Conservation (phyloP, 1,139 yeast genomes). For the Yamadazyma trypodendri region DNA sequence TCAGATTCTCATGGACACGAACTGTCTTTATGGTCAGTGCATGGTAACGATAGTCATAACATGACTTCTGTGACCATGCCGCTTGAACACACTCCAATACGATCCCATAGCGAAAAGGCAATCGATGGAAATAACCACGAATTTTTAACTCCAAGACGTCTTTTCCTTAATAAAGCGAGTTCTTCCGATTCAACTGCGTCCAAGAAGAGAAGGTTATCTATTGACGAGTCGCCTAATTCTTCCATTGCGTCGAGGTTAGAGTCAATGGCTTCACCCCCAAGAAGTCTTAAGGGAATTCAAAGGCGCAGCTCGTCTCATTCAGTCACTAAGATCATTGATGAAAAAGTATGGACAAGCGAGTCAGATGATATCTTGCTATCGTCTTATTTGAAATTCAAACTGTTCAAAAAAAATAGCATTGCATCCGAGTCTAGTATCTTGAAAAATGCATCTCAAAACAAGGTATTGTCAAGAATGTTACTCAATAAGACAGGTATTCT, state of each 20-base stretch:
- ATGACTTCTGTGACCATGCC: slow-evolving; percentile 27
- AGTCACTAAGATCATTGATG: slow-evolving; percentile 13
- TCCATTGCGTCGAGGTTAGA: slow-evolving; percentile 40
- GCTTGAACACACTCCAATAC: slow-evolving; percentile 8
- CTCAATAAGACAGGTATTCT: slow-evolving; percentile 36
- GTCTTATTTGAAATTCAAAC: slow-evolving; percentile 37
- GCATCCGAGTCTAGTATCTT: slow-evolving; percentile 25
- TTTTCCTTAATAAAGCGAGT: slow-evolving; percentile 8
- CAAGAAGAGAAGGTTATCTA: slow-evolving; percentile 13
- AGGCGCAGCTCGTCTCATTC: slow-evolving; percentile 11
- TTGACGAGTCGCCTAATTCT: slow-evolving; percentile 35
- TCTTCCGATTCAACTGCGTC: slow-evolving; percentile 1
- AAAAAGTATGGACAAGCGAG: slow-evolving; percentile 39
- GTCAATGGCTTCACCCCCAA: slow-evolving; percentile 36
- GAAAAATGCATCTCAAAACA: slow-evolving; percentile 40
- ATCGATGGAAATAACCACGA: slow-evolving; percentile 8
- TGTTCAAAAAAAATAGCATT: slow-evolving; percentile 31
- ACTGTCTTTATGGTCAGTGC: slow-evolving; percentile 28
- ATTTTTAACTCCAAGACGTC: slow-evolving; percentile 33
- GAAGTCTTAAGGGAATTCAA: slow-evolving; percentile 13
- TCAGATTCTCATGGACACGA: slow-evolving; percentile 8
- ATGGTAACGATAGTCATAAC: slow-evolving; percentile 25
- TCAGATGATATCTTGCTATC: slow-evolving; percentile 38
- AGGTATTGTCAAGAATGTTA: slow-evolving; percentile 42
- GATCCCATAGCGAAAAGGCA: slow-evolving; percentile 3